Conservation (phyloP, 202 grass and related monocot species). For the Hordeum pubiflorum region DNA sequence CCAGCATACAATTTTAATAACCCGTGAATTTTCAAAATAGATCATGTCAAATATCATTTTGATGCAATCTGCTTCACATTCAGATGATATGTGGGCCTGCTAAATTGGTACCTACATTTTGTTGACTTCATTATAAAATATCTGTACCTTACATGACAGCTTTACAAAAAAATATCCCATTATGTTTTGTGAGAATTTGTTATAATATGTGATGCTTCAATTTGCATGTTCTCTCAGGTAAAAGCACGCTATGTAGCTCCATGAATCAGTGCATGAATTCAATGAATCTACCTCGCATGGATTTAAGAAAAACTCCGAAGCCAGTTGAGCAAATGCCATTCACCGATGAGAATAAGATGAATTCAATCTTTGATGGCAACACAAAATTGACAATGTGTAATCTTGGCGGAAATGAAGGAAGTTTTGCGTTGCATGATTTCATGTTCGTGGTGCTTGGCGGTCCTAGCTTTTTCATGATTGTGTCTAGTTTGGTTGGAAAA, state of each 20-base stretch:
- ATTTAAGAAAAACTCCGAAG: conserved; percentile 40
- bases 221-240: conserved; percentile 56
- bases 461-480: conserved; percentile 70
- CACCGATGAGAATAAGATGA: conserved; percentile 48
- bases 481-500: conserved; percentile 63
- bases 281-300: conserved; percentile 30
- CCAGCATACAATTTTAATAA: background rate
- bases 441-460: conserved; percentile 58
- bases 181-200: background rate
- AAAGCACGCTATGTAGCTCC: conserved; percentile 67
- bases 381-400: conserved; percentile 72
- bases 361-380: conserved; percentile 52
- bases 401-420: conserved; percentile 51
- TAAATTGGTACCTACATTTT: conserved; percentile 10
- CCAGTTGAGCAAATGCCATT: conserved; percentile 54
- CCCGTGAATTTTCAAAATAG: background rate
- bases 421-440: conserved; percentile 56
- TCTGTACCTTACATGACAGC: background rate
- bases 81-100: background rate
- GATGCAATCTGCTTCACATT: background rate
- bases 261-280: conserved; percentile 58
- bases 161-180: background rate
- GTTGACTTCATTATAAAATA: background rate
- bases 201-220: conserved; percentile 17
- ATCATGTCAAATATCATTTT: background rate